phyloP scores from a whole-genome alignment of 306 rosid species.

The Begonia fuchsioides region DNA sequence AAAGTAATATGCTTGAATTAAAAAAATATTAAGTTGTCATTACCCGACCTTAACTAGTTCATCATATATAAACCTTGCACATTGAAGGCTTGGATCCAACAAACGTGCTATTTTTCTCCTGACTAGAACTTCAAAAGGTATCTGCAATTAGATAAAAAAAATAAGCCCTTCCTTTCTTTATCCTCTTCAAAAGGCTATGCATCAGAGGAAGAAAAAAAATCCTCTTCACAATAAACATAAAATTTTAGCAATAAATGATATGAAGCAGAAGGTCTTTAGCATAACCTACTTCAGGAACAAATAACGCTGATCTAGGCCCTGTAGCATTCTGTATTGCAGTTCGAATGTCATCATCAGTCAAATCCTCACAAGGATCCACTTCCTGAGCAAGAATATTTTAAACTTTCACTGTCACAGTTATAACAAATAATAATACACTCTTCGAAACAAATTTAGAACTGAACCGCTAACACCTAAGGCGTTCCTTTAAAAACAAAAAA shows the following conservation, averaged over 20 bases:
- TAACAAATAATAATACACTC: background rate
- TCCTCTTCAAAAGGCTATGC: no score
- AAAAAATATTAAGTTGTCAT: background rate
- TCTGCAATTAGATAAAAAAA: conserved; percentile 11
- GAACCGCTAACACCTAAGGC: no score
- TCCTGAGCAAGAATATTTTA: conserved; percentile 16
- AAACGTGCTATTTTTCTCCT: conserved; percentile 26
- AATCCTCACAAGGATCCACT: conserved; percentile 29
- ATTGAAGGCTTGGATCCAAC: conserved; percentile 34
- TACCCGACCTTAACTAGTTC: conserved; percentile 27
- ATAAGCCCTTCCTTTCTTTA: no score
- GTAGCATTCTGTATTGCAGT: conserved; percentile 30
- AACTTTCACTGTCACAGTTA: background rate
- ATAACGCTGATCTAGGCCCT: conserved; percentile 25
- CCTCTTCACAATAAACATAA: background rate
- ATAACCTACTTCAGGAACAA: conserved; percentile 30
- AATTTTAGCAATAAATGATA: background rate
- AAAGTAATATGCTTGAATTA: no score
- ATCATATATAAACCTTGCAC: conserved; percentile 24
- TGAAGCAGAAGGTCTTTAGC: background rate
- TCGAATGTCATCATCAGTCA: conserved; percentile 27
- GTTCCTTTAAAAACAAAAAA: no score
- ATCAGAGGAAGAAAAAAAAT: background rate
- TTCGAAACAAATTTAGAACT: no score
- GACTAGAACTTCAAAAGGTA: conserved; percentile 28